Conservation (phyloP, 768 basidiomycete species). For the Agrocybe praecox region DNA sequence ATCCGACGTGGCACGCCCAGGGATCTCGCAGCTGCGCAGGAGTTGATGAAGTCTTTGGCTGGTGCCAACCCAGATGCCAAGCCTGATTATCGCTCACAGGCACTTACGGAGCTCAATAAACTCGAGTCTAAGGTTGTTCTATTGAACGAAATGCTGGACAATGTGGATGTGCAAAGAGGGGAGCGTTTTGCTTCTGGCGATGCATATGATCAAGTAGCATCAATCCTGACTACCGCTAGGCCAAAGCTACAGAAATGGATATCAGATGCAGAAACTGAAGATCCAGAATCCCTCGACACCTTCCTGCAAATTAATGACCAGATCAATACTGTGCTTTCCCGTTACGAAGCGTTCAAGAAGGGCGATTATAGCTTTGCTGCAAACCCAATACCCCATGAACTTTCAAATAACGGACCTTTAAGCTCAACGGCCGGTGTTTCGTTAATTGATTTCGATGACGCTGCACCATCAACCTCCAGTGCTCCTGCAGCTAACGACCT, state of each 20-base stretch:
- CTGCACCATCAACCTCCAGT: constrained; percentile 24
- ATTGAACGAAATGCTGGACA: constrained; percentile 97
- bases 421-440: constrained; percentile 35
- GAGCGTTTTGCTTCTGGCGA: constrained; percentile 89
- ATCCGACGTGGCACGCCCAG: constrained; percentile 95
- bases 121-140: constrained; percentile 93
- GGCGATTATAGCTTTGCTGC: constrained; percentile 80
- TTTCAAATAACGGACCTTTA: constrained; percentile 34
- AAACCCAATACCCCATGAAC: constrained; percentile 68
- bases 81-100: constrained; percentile 91
- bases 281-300: constrained; percentile 90
- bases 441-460: constrained; percentile 81
- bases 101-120: constrained; percentile 88
- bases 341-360: constrained; percentile 92
- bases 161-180: constrained; percentile 69
- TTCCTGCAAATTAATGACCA: constrained; percentile 97
- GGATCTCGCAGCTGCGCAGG: constrained; percentile 93
- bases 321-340: constrained; percentile 88
- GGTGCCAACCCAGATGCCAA: constrained; percentile 95
- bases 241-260: constrained; percentile 99
- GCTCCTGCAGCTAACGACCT: constrained; percentile 51
- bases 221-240: constrained; percentile 76
- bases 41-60: constrained; percentile 94
- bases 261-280: constrained; percentile 87
- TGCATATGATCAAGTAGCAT: constrained; percentile 94